These are phyloP conservation scores for Eucommia ulmoides DNA, from an alignment of 257 asterid genomes.

Conservation along the genomic window DNA sequence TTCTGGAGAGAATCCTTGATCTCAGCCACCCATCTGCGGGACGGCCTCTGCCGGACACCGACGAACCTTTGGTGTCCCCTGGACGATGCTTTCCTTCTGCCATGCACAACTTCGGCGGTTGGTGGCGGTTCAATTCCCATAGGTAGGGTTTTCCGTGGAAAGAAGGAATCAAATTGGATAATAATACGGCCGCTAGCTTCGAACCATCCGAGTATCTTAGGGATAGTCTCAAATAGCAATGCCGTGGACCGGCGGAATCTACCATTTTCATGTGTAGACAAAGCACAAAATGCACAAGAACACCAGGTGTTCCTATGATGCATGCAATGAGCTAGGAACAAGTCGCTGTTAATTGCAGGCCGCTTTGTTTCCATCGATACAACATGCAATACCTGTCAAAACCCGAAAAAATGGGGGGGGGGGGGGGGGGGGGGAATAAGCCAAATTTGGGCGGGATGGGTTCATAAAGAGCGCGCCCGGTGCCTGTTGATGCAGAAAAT, in stretches of 20 bases:
- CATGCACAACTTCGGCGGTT: not conserved
- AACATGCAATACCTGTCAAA: too few relatives aligned
- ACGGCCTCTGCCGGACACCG: not conserved
- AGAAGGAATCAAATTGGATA: not conserved
- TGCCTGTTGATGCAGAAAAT: too few relatives aligned
- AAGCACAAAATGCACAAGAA: not conserved
- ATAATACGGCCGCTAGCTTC: not conserved
- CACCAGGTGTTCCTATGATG: not conserved
- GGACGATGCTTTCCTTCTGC: slow-evolving; percentile 1
- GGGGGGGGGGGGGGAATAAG: too few relatives aligned
- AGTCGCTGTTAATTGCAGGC: not conserved
- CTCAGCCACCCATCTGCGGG: not conserved
- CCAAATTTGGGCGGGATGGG: too few relatives aligned
- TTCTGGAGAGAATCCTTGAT: not conserved
- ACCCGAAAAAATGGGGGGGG: too few relatives aligned
- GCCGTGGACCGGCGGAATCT: not conserved
- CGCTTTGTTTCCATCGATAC: not conserved
- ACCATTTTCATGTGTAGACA: not conserved
- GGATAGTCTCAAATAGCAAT: not conserved
- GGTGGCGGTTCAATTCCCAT: not conserved
- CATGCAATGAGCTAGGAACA: too few relatives aligned
- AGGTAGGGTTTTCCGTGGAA: not conserved
- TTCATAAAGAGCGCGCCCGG: too few relatives aligned
- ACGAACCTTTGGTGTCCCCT: slow-evolving; percentile 1
- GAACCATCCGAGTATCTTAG: not conserved